Base-by-base conservation (phyloP, 768 basidiomycete genomes). In the Trametes coccinea region DNA sequence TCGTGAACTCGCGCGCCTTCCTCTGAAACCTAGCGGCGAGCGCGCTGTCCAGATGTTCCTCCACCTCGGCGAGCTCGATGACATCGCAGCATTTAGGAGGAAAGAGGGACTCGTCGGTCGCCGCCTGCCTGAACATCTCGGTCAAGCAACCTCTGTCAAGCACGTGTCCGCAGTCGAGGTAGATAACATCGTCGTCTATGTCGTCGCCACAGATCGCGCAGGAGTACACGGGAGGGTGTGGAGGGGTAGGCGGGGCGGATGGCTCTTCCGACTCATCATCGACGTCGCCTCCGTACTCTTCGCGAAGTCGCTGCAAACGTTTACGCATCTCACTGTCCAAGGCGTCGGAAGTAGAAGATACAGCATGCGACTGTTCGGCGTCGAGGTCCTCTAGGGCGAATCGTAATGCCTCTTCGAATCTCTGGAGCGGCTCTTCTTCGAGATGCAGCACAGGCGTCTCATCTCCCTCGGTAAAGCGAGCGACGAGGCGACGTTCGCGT, bases 101-200 rank as follows among this genome's bases (percentile, higher is more conserved):
- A 53, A 63, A 71, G 31, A 80, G 72, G 0, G 73, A 67, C 59
- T 79, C 79, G 64, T 80, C 79, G 17, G 58, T 63, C 4, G 68
- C 72, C 0, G 78, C 70, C 13, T 70, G 60, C 53, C 73, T 60
- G 69, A 78, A 76, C 49, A 80, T 71, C 39, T 72, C 65, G 3
- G 69, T 67, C 31, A 73, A 9, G 62, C 79, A 80, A n/a, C 1
- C 65, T 10, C 63, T 58, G 53, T 77, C 77, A 56, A 77, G 78
- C 58, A 53, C 63, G 60, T 80, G 75, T 29, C 72, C 70, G 53
- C 78, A 79, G 0, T 72, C 72, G 0, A 72, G 53, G 48, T 33
- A 30, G 16, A 59, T 46, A 46, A 63, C 57, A 27, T 37, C 53
- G 0, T n/a, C 58, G 7, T 40, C 46, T 29, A 62, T 59, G 33